Base-by-base conservation (phyloP, 768 basidiomycete species). In the Mrakia gelida region DNA sequence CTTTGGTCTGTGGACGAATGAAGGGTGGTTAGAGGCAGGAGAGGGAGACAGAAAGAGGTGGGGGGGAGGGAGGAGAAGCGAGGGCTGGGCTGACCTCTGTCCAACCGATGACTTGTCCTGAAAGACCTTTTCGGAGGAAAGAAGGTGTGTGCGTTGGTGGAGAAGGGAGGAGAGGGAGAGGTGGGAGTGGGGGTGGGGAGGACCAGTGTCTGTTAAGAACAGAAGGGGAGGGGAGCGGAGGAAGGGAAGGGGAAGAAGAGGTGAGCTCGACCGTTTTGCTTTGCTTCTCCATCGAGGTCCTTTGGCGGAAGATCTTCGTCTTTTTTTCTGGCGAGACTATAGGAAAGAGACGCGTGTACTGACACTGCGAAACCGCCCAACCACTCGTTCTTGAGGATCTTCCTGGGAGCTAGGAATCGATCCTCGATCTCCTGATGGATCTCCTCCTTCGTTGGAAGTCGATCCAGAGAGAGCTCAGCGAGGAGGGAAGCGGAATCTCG, bases 401-500 rank as follows among this genome's bases (percentile, higher is more conserved):
- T 75, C 28, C 65, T 38, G 23, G 75, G 75, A 1, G 75, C 52
- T 43, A 71, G 43, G 41, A 65, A 68, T 9, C 72, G 26, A 7
- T 28, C 30, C 26, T 62, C 52, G 23, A 71, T 76, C 28, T 72
- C 68, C 16, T 23, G 38, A 15, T 45, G 41, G 49, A 94, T 86
- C 80, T 88, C 85, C 62, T 90, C 88, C 67, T 85, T 86, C 56
- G 90, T 87, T 13, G 91, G 91, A 32, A 89, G 81, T 26, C 84
- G 84, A 59, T 87, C 86, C 21, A 94, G 87, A 10, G 88, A 88
- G 13, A 94, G 87, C 63, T 88, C 86, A 56, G 86, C 84, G 63
- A 94, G 85, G 23, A 91, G 79, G 15, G 71, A 16, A 10, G 71
- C 30, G 2, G 71, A 18, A n/a, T 73, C 72, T n/a, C 67, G 1